Conservation (phyloP, 2,329 filamentous ascomycete genomes). For the Fusarium papillatum region DNA sequence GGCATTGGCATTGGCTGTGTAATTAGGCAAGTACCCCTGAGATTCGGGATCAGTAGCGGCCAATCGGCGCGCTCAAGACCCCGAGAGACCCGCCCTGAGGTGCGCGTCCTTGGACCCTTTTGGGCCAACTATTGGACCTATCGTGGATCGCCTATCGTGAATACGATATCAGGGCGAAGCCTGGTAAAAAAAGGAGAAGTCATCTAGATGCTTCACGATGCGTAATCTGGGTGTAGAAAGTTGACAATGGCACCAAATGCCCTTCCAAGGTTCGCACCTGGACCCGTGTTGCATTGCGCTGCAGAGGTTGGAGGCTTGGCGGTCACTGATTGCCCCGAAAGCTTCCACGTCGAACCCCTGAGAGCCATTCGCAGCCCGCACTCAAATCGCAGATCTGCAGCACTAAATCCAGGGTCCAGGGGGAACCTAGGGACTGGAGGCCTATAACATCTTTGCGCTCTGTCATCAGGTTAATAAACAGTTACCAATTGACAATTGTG, state of each 20-base stretch:
- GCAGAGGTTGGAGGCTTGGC: slow-evolving; percentile 4
- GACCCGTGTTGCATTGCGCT: slow-evolving; percentile 14
- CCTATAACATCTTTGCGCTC: slow-evolving; percentile 2
- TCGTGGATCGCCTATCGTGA: slow-evolving; percentile 16
- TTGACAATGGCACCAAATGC: neutral
- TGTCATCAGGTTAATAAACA: slow-evolving; percentile 1
- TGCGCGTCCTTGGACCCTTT: slow-evolving; percentile 24
- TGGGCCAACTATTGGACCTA: slow-evolving; percentile 26
- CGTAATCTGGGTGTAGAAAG: neutral
- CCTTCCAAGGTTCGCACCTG: neutral
- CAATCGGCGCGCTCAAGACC: neutral
- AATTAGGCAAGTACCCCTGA: slow-evolving; percentile 26
- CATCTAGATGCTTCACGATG: neutral
- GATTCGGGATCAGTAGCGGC: neutral
- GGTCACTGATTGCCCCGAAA: slow-evolving; percentile 2
- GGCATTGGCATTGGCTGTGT: slow-evolving; percentile 1
- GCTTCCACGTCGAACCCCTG: slow-evolving; percentile 25
- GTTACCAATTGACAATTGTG: neutral
- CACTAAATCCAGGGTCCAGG: slow-evolving; percentile 38
- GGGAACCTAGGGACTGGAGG: neutral
- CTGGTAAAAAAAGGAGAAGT: neutral
- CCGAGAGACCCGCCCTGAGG: slow-evolving; percentile 17
- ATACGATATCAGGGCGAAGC: slow-evolving; percentile 4
- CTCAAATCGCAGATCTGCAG: slow-evolving; percentile 27
- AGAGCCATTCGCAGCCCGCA: slow-evolving; percentile 13